Conservation (phyloP, 2,329 filamentous ascomycete species). For the Paecilomyces formosus region DNA sequence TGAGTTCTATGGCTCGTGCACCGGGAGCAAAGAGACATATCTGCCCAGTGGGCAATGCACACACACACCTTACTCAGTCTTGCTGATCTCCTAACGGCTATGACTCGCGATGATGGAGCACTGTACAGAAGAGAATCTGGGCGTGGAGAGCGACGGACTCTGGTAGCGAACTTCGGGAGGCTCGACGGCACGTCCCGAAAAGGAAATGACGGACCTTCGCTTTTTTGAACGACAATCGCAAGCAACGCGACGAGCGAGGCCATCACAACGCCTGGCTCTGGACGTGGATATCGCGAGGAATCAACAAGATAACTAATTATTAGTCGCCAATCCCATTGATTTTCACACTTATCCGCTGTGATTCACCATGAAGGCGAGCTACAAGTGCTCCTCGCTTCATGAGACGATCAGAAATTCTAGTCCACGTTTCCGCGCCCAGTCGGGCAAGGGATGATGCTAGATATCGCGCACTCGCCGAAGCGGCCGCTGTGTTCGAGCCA, state of each 20-base stretch:
- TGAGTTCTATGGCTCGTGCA: background rate
- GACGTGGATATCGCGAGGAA: background rate
- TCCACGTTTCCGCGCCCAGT: slow-evolving; percentile 35
- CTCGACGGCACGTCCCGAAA: background rate
- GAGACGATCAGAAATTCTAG: slow-evolving; percentile 28
- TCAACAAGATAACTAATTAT: background rate
- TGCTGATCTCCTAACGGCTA: background rate
- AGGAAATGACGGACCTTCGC: background rate
- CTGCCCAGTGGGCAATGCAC: background rate
- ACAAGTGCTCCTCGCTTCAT: slow-evolving; percentile 7
- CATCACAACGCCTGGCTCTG: background rate
- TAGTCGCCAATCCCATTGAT: background rate
- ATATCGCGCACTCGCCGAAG: slow-evolving; percentile 31
- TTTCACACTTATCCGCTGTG: background rate
- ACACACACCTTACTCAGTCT: background rate
- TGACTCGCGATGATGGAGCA: background rate
- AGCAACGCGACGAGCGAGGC: background rate
- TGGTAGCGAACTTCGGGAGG: background rate
- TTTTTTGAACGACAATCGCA: background rate
- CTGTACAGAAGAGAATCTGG: background rate
- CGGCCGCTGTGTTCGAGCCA: slow-evolving; percentile 27
- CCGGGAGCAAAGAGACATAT: background rate
- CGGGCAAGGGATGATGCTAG: slow-evolving; percentile 27
- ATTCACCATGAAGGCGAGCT: slow-evolving; percentile 2
- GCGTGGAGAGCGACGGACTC: background rate